These are phyloP conservation scores for Penicillium arizonense DNA, from an alignment of 495 filamentous ascomycete species.

Conservation along the genomic window DNA sequence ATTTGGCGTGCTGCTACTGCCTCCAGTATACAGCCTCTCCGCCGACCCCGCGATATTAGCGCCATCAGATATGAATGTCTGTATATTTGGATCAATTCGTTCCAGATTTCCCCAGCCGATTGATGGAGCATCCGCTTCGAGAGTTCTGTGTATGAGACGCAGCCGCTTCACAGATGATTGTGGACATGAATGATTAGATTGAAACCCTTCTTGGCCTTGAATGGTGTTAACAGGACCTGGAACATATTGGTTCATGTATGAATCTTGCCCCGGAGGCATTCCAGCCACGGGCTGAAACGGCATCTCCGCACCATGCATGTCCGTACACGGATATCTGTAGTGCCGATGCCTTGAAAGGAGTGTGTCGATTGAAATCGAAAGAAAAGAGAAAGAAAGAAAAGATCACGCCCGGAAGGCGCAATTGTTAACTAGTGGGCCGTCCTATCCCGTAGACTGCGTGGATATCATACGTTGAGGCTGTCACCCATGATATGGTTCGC, in stretches of 20 bases:
- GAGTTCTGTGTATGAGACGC: conserved; percentile 12
- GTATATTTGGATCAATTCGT: background rate
- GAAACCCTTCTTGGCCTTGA: background rate
- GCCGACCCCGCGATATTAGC: background rate
- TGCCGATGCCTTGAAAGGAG: background rate
- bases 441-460: conserved; percentile 3
- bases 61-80: conserved; percentile 1
- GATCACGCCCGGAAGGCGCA: background rate
- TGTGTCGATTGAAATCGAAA: background rate
- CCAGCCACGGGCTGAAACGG: conserved; percentile 9
- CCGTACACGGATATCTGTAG: conserved; percentile 10
- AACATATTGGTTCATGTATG: conserved; percentile 14
- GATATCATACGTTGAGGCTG: conserved; percentile 9
- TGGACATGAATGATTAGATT: background rate
- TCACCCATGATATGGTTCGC: conserved; percentile 1
- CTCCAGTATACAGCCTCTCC: conserved; percentile 19
- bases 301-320: conserved; percentile 15
- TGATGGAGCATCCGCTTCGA: conserved; percentile 4
- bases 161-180: conserved; percentile 20
- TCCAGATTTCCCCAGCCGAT: background rate
- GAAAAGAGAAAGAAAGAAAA: background rate
- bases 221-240: conserved; percentile 5
- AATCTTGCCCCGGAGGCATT: conserved; percentile 5
- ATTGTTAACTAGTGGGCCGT: background rate
- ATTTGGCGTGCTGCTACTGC: conserved; percentile 25